A percentile compares a stretch with the other conserved stretches of the same genome.
Conservation (phyloP, 2,329 filamentous ascomycete genomes). For the Cytospora piceicola region DNA sequence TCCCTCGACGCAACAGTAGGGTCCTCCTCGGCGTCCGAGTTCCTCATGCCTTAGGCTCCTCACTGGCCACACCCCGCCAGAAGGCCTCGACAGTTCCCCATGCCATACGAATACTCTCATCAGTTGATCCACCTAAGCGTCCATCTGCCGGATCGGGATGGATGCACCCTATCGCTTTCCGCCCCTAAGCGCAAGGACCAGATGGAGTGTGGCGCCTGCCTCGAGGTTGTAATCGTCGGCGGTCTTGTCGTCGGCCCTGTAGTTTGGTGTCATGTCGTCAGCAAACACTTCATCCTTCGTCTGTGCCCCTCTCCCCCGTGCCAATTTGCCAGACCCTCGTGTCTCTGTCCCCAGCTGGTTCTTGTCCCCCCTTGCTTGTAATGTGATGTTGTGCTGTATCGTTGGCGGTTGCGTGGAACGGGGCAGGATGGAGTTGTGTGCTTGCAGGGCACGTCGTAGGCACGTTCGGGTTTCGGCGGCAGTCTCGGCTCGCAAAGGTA, state of each 20-base stretch:
- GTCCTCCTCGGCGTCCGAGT: background rate
- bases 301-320: background rate
- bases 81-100: background rate
- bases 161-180: slow-evolving; percentile 48
- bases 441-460: too few relatives aligned
- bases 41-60: background rate
- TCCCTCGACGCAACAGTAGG: background rate
- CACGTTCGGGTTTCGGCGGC: background rate
- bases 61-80: background rate
- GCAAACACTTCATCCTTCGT: background rate
- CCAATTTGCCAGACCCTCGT: background rate
- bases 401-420: background rate
- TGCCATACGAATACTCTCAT: background rate
- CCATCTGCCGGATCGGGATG: background rate
- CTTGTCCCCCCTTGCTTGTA: background rate
- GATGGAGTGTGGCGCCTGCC: slow-evolving; percentile 89
- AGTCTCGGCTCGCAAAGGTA: slow-evolving; percentile 23
- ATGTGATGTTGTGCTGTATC: background rate
- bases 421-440: background rate
- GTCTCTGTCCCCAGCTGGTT: background rate
- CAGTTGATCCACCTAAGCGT: background rate
- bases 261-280: background rate
- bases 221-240: slow-evolving; percentile 88
- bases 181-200: slow-evolving; percentile 91
- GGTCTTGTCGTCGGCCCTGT: slow-evolving; percentile 92